Evolutionary conservation across 352 stramenopile species (phyloP).

Genomic region (Phytophthora sp.): DNA sequence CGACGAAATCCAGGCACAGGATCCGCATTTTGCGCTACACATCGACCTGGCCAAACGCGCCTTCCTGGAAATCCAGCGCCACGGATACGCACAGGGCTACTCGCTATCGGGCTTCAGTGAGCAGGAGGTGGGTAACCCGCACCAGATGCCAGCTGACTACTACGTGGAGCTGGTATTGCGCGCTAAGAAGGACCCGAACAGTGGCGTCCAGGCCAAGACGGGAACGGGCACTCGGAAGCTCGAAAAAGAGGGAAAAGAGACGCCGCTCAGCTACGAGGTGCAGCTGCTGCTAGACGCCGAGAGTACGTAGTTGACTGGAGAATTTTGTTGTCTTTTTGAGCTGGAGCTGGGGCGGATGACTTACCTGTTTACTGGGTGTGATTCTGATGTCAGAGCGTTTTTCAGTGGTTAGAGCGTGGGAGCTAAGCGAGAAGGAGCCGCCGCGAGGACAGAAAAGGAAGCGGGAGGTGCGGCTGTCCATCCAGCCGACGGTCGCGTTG

Average conservation of each 20-base stretch:
- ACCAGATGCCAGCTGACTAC: slow-evolving; percentile 22
- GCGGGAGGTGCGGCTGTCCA: slow-evolving; percentile 49
- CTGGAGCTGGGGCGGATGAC: slow-evolving; percentile 5
- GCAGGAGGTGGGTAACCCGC: slow-evolving; percentile 34
- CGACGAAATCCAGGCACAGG: slow-evolving; percentile 42
- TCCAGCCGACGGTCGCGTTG: slow-evolving; percentile 49
- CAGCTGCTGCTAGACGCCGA: slow-evolving; percentile 54
- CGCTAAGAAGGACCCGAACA: slow-evolving; percentile 26
- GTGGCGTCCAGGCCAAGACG: slow-evolving; percentile 32
- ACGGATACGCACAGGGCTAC: slow-evolving; percentile 66
- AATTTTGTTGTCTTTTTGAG: neutral
- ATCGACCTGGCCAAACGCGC: slow-evolving; percentile 52
- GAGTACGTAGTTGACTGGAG: slow-evolving; percentile 34
- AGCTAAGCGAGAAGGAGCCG: slow-evolving; percentile 45
- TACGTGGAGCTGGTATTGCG: slow-evolving; percentile 41
- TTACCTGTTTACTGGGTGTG: neutral
- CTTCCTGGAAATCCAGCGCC: slow-evolving; percentile 61
- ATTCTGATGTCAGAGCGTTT: slow-evolving; percentile 42
- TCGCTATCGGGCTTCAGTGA: slow-evolving; percentile 63
- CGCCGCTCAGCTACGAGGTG: slow-evolving; percentile 47
- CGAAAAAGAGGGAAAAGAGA: slow-evolving; percentile 27
- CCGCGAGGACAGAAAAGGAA: slow-evolving; percentile 23
- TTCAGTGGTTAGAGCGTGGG: slow-evolving; percentile 67
- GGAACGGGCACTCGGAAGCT: slow-evolving; percentile 34
- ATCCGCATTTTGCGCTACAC: slow-evolving; percentile 56